Percentiles rank a stretch among this genome's conserved stretches.
Evolutionary conservation across 106 monocot species (phyloP).

Genomic region (Phalaenopsis aphrodite): DNA sequence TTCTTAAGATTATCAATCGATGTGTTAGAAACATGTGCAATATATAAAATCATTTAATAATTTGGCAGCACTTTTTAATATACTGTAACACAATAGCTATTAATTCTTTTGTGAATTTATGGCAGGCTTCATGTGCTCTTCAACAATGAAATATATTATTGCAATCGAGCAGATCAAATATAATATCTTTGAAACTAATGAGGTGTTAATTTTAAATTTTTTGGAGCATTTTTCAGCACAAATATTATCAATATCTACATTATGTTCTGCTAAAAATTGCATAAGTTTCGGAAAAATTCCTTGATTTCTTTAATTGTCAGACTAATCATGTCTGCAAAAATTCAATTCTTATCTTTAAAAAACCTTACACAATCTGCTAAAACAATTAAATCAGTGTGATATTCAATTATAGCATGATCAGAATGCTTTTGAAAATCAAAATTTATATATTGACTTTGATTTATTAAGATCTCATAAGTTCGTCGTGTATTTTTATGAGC

Average conservation of each 20-base stretch:
- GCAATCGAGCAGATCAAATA: not conserved
- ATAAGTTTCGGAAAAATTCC: not conserved
- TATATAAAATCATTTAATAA: not conserved
- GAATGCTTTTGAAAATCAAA: not conserved
- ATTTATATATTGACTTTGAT: not conserved
- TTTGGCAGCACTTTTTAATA: not conserved
- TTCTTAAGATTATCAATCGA: not conserved
- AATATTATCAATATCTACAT: not conserved
- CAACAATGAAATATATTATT: not conserved
- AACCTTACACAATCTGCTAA: slow-evolving; percentile 5
- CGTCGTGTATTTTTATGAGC: not conserved
- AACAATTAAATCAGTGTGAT: not conserved
- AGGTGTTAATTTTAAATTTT: slow-evolving; percentile 2
- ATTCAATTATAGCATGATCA: not conserved
- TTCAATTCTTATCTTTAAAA: not conserved
- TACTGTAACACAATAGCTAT: no score
- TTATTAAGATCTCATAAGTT: not conserved
- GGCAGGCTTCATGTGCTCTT: not conserved
- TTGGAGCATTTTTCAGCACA: slow-evolving; percentile 5
- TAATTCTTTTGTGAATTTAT: no score
- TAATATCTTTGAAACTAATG: not conserved
- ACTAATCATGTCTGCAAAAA: slow-evolving; percentile 5
- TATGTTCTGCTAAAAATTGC: not conserved
- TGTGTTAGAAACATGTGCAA: not conserved
- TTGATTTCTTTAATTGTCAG: not conserved